A percentile compares a stretch with the other conserved stretches of the same genome.
phyloP scores from a whole-genome alignment of 2,329 filamentous ascomycete species.

The Scolecobasidium constrictum region DNA sequence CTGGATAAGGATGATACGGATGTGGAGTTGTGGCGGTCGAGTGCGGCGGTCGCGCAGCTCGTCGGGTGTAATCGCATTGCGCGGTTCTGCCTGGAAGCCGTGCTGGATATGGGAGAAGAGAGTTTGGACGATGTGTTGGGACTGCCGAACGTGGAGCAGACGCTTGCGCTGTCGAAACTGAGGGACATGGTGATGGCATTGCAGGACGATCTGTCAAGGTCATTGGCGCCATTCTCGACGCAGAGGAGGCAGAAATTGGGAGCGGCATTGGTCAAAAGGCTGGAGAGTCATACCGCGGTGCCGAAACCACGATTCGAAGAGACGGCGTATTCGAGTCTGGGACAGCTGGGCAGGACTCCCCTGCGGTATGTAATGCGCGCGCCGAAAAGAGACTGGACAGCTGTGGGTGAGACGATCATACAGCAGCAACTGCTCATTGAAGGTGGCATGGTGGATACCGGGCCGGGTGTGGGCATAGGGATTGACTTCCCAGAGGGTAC shows the following conservation, averaged over 20 bases:
- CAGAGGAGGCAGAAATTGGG: conserved; percentile 38
- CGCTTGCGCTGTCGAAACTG: conserved; percentile 41
- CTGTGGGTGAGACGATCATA: conserved; percentile 8
- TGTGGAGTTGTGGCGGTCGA: conserved; percentile 52
- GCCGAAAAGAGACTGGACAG: conserved; percentile 7
- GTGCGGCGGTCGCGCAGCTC: conserved; percentile 45
- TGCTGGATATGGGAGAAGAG: conserved; percentile 51
- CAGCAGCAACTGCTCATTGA: conserved; percentile 5
- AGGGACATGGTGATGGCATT: conserved; percentile 37
- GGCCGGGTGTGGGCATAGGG: conserved; percentile 7
- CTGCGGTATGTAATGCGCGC: conserved; percentile 2
- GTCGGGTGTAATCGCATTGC: conserved; percentile 47
- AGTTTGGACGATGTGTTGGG: conserved; percentile 41
- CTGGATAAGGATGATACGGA: conserved; percentile 55
- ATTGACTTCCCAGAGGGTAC: conserved; percentile 11
- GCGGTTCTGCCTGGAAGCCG: conserved; percentile 52
- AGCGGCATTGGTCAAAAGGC: conserved; percentile 39
- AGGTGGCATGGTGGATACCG: conserved; percentile 5
- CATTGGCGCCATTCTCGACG: conserved; percentile 38
- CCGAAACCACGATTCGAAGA: conserved; percentile 23
- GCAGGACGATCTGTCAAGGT: conserved; percentile 43
- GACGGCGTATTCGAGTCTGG: not conserved
- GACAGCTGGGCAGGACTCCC: conserved; percentile 6
- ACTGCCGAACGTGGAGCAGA: conserved; percentile 47
- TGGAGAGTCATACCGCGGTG: conserved; percentile 43